Base-by-base conservation (phyloP, 2,329 filamentous ascomycete species). In the Botrytis porri region DNA sequence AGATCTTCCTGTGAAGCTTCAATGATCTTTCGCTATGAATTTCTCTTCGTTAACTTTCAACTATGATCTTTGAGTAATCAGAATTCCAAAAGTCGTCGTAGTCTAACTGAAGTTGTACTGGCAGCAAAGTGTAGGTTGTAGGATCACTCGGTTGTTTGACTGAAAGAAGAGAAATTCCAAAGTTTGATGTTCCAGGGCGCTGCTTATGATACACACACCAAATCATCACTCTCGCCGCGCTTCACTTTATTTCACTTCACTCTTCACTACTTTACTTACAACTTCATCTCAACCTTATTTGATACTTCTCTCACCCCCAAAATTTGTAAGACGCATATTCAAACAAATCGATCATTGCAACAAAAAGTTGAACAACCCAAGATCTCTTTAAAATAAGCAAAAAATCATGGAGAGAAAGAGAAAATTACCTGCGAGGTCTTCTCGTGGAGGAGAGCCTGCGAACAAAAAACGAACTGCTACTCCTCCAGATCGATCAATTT, bases 381-480 rank as follows among this genome's bases (percentile, higher is more conserved):
- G n/a, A 32, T 29, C 48, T 29, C 14, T 20, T 37, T 25, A 25
- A 72, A 43, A 62, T 67, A 73, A 48, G 72, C 61, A 67, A 45
- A 73, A n/a, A 72, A 59, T 20, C 20, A 91, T 91, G 88, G 89
- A 91, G 83, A 87, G 84, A 80, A 91, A 91, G 83, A 86, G 89
- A 80, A 91, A 90, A 83, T 82, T 90, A 74, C 89, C 89, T 35
- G 85, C 89, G 60, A 86, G 89, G 80, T 87, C 88, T 62, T 88
- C 89, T 76, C 86, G 89, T 76, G 51, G 51, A 60, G 84, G 85
- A 73, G 89, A 91, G 76, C 85, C 87, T 73, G 85, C 84, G 71
- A 84, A 86, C 70, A 92, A 91, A 83, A 89, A 87, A 79, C 85
- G 88, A 76, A 88, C 75, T 69, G 81, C 85, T 39, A 89, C 87